A percentile compares a stretch with the other conserved stretches of the same genome.
Evolutionary conservation across 805 yeast genomes (phyloP).

Genomic region (Nakazawaea pomicola): DNA sequence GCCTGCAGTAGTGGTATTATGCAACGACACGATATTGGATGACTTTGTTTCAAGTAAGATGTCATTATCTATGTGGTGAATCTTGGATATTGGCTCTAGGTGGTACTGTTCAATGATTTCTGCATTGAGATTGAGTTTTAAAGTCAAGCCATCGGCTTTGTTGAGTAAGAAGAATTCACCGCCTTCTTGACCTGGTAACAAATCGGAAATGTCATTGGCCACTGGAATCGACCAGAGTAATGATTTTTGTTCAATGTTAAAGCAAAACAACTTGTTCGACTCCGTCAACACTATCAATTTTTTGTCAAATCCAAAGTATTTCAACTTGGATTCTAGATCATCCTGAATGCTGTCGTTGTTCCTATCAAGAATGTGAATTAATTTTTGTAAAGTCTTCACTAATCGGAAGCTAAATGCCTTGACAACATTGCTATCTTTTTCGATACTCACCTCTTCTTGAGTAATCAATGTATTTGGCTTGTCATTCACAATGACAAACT

Average conservation of each 20-base stretch:
- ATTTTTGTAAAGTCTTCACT: conserved; percentile 21
- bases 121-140: conserved; percentile 12
- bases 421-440: conserved; percentile 23
- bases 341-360: conserved; percentile 17
- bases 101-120: background rate
- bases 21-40: background rate
- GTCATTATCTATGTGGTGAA: background rate
- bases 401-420: conserved; percentile 29
- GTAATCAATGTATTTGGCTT: conserved; percentile 18
- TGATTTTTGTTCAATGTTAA: conserved; percentile 32
- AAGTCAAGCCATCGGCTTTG: conserved; percentile 12
- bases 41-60: conserved; percentile 11
- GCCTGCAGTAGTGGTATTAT: background rate
- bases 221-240: background rate
- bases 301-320: conserved; percentile 43
- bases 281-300: conserved; percentile 35
- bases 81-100: too few species aligned
- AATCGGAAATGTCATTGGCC: background rate
- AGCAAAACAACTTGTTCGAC: conserved; percentile 36
- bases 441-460: conserved; percentile 25
- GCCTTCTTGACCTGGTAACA: conserved; percentile 25
- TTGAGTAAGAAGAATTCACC: conserved; percentile 20
- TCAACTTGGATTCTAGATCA: conserved; percentile 12
- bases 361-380: conserved; percentile 8
- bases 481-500: conserved; percentile 27